phyloP scores from a whole-genome alignment of 129 eudicot species.

The Pseudognaphalium luteoalbum region DNA sequence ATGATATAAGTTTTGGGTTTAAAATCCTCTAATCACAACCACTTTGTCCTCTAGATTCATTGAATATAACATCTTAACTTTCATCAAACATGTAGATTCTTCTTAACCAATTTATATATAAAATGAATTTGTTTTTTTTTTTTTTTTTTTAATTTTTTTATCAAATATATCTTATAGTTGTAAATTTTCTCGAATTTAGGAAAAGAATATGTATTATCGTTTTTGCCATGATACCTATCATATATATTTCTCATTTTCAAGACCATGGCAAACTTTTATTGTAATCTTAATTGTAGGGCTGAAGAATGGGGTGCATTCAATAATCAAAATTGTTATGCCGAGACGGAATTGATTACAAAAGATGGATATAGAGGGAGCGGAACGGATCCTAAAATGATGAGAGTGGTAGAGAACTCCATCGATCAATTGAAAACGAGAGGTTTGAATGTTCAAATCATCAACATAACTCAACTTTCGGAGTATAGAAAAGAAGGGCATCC shows the following conservation, averaged over 20 bases:
- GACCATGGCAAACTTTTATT: slow-evolving; percentile 1
- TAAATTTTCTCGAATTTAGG: no score
- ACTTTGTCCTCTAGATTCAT: no score
- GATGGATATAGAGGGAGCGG: slow-evolving; percentile 62
- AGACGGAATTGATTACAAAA: slow-evolving; percentile 48
- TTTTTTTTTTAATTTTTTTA: no score
- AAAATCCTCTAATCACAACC: no score
- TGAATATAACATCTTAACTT: no score
- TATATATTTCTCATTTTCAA: neutral
- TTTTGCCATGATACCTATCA: neutral
- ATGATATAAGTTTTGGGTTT: no score
- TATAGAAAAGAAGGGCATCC: slow-evolving; percentile 89
- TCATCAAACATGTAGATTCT: no score
- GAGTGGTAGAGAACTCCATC: slow-evolving; percentile 51
- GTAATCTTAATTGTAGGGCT: slow-evolving; percentile 39
- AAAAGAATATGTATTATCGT: neutral
- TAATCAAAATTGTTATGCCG: slow-evolving; percentile 55
- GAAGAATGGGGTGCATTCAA: slow-evolving; percentile 71
- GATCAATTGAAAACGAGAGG: slow-evolving; percentile 47
- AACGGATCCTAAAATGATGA: slow-evolving; percentile 70
- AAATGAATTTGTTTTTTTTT: no score
- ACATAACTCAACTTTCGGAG: slow-evolving; percentile 88
- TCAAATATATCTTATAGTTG: no score
- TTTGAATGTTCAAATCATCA: slow-evolving; percentile 54
- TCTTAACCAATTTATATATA: no score